Percentiles rank a stretch among this genome's conserved stretches.
phyloP scores from a whole-genome alignment of 2,329 filamentous ascomycete species.

The Chaetomium sp. region DNA sequence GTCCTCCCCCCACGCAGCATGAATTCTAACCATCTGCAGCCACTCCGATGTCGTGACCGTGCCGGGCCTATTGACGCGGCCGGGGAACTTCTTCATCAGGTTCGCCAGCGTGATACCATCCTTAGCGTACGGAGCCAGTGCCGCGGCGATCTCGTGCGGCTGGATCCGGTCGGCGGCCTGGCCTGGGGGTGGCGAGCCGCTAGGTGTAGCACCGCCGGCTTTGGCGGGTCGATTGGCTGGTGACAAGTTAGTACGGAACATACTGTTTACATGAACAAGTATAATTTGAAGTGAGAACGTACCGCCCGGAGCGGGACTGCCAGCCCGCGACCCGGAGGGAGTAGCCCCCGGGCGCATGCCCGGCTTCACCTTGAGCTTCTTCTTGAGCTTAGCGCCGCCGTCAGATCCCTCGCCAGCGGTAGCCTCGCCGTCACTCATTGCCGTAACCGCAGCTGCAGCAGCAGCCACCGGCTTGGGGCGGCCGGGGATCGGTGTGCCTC shows the following conservation, averaged over 20 bases:
- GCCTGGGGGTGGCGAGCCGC: conserved; percentile 30
- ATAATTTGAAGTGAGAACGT: conserved; percentile 19
- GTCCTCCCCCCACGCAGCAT: conserved; percentile 47
- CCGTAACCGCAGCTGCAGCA: conserved; percentile 29
- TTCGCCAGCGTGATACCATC: conserved; percentile 49
- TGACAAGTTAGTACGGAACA: neutral
- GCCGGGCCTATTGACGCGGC: conserved; percentile 45
- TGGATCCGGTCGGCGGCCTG: conserved; percentile 50
- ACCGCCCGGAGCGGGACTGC: conserved; percentile 49
- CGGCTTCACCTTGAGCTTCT: conserved; percentile 50
- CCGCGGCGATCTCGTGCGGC: conserved; percentile 39
- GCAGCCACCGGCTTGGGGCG: conserved; percentile 41
- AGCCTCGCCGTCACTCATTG: conserved; percentile 63
- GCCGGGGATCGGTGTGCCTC: conserved; percentile 48
- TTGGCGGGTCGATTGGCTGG: conserved; percentile 13
- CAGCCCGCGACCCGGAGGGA: conserved; percentile 53
- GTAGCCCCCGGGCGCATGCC: conserved; percentile 42
- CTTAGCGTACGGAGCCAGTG: conserved; percentile 22
- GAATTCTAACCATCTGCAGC: conserved; percentile 52
- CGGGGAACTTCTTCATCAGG: conserved; percentile 48
- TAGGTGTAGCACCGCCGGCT: conserved; percentile 13
- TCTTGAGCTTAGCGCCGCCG: conserved; percentile 42
- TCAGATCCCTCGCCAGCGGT: conserved; percentile 64
- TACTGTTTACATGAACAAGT: neutral
- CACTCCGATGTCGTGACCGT: conserved; percentile 50